Percentiles rank a stretch among this genome's conserved stretches.
Conservation (phyloP, 177 flowering plant genomes). For the Vitis hybrid region DNA sequence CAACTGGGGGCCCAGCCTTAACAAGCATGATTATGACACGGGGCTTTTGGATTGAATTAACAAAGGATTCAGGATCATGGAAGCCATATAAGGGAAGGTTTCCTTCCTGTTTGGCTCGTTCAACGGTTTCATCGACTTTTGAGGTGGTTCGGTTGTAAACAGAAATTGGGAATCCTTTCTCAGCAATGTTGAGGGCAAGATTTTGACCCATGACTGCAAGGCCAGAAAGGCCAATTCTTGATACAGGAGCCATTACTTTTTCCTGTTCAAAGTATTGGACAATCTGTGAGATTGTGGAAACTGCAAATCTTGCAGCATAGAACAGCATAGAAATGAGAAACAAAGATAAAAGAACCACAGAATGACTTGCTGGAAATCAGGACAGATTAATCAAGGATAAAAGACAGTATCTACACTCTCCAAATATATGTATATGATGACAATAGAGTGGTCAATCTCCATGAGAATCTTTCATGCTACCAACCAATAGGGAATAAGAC, state of each 20-base stretch:
- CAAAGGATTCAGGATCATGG: constrained; percentile 46
- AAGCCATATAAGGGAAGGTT: constrained; percentile 48
- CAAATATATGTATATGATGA: background rate
- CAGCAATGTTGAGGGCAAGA: constrained; percentile 55
- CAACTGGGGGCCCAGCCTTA: constrained; percentile 56
- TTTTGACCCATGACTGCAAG: constrained; percentile 64
- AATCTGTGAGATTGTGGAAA: background rate
- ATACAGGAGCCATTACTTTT: constrained; percentile 24
- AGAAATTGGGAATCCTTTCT: constrained; percentile 50
- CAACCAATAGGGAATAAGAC: background rate
- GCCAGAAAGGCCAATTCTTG: constrained; percentile 56
- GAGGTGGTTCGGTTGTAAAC: constrained; percentile 56
- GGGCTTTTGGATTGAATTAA: constrained; percentile 44
- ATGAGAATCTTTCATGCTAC: background rate
- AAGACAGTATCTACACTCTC: background rate
- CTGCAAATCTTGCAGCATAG: background rate
- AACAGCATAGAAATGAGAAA: background rate
- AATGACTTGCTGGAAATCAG: background rate
- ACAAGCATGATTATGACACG: constrained; percentile 53
- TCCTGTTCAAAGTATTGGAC: constrained; percentile 4
- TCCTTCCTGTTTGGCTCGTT: constrained; percentile 47
- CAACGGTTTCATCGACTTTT: constrained; percentile 53
- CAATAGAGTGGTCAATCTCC: background rate
- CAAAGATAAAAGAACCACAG: background rate
- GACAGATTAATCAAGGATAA: background rate